Evolutionary conservation across 306 rosid species (phyloP), one percentile per base, ranked within the genome.

Genomic region (Vigna trinervia): DNA sequence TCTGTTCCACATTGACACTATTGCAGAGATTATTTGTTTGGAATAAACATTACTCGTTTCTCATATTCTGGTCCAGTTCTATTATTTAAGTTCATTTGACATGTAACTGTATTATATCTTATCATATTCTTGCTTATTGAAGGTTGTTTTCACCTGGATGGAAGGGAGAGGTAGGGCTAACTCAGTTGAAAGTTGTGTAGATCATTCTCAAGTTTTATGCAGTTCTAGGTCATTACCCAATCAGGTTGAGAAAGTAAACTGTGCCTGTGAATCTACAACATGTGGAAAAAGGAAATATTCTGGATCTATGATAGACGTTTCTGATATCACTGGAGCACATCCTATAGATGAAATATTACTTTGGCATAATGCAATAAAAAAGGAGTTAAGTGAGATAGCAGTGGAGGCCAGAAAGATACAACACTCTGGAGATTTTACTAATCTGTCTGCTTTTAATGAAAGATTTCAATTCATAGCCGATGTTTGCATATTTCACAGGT

Each of bases 401-500:
- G 86, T 60, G 78, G 96, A 91, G 92, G 78, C 89, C 62, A 79
- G 89, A 76, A 80, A 77, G 69, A 79, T 86, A 66, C 85, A 76
- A 61, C 67, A 28, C 15, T 76, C 89, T 38, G 98, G 97, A 79
- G 85, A 93, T 83, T 96, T 96, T 80, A 86, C 93, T 52, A 83
- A 96, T 83, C 80, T 91, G 66, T 87, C 93, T 64, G 89, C 90
- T 65, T 96, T 91, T 81, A 92, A 91, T 75, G 93, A 88, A 81
- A 89, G 99, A 85, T 81, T 93, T 83, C 97, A 93, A 52, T 93
- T 93, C 79, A 86, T 93, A 75, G 98, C 98, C 11, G 98, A 93
- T 83, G 92, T 93, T 81, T 93, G 98, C 90, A 90, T 93, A 81
- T 93, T 90, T 83, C 98, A 93, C 87, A 96, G 99, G 99, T 96